Base-by-base conservation (phyloP, 2,329 filamentous ascomycete genomes). In the Penicillium oxalicum region DNA sequence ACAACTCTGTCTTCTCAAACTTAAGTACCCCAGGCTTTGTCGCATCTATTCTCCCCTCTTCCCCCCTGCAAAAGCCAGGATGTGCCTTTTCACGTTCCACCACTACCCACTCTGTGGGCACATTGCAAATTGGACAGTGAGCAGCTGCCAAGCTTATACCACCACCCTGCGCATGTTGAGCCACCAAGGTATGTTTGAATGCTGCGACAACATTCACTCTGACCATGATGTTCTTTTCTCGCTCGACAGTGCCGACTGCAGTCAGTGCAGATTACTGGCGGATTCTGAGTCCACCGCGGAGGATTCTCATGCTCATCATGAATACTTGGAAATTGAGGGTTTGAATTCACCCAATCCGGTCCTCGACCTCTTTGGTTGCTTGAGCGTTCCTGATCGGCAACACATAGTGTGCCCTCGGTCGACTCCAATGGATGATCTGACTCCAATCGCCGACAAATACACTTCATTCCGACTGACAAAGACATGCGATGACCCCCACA, bases 101-200 rank as follows among this genome's bases (percentile, higher is more conserved):
- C 62, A 63, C 47, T 61, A 61, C 39, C 47, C 53, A 9, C 13
- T 9, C 32, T 66, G 62, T 41, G 61, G 63, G 11, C 63, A 66
- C 38, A 63, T 66, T 33, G 49, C 58, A 40, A 54, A 52, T 34
- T 64, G 56, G 45, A 60, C 48, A 1, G 40, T 63, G n/a, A 49
- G 47, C n/a, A 56, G 54, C 48, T 65, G 62, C 45, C 35, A 48
- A 11, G 45, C 54, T 2, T 54, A 58, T 29, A 59, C 57, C 18
- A 53, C 58, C n/a, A 34, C 34, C 6, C 46, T 65, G 3, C 57
- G 56, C 12, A 4, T 44, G 7, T 34, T 37, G 25, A 28, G 32
- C 11, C 33, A n/a, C 6, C 24, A 5, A 29, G 36, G 40, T 27
- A 12, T 28, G 28, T 9, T 48, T 9, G 13, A 36, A 27, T 13